Percentiles rank a stretch among this genome's conserved stretches.
Conservation (phyloP, 495 filamentous ascomycete genomes). For the Hyphodiscus hymeniophilus region DNA sequence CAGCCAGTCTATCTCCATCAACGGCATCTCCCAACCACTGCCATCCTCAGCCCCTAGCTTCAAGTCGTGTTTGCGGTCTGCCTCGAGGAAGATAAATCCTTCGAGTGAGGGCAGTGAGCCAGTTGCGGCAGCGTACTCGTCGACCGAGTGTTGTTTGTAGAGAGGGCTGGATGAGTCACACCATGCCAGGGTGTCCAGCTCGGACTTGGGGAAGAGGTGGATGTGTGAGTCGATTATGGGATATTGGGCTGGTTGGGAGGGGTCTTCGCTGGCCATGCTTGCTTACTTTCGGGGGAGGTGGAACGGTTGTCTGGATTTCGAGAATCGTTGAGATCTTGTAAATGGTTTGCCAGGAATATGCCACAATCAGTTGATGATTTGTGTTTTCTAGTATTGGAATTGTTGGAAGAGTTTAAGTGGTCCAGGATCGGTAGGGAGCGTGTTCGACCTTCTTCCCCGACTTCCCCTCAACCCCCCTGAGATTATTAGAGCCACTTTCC, state of each 20-base stretch:
- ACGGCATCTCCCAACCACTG: conserved; percentile 42
- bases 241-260: conserved; percentile 3
- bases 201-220: conserved; percentile 67
- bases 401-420: too few species aligned
- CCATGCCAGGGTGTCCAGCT: conserved; percentile 59
- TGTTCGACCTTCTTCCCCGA: too few species aligned
- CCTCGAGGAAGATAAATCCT: conserved; percentile 76
- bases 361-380: too few species aligned
- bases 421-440: too few species aligned
- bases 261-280: neutral
- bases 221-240: conserved; percentile 69
- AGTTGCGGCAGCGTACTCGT: conserved; percentile 39
- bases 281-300: too few species aligned
- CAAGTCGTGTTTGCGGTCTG: conserved; percentile 60
- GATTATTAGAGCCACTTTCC: too few species aligned
- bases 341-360: too few species aligned
- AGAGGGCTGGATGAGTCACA: conserved; percentile 46
- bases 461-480: too few species aligned
- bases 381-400: too few species aligned
- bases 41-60: conserved; percentile 36
- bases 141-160: conserved; percentile 49
- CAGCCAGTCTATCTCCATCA: conserved; percentile 64
- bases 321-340: too few species aligned
- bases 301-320: too few species aligned
- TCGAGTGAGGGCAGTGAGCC: conserved; percentile 27